Percentiles rank a stretch among this genome's conserved stretches.
Evolutionary conservation across 805 yeast species (phyloP).

Genomic region (Torulaspora delbrueckii): DNA sequence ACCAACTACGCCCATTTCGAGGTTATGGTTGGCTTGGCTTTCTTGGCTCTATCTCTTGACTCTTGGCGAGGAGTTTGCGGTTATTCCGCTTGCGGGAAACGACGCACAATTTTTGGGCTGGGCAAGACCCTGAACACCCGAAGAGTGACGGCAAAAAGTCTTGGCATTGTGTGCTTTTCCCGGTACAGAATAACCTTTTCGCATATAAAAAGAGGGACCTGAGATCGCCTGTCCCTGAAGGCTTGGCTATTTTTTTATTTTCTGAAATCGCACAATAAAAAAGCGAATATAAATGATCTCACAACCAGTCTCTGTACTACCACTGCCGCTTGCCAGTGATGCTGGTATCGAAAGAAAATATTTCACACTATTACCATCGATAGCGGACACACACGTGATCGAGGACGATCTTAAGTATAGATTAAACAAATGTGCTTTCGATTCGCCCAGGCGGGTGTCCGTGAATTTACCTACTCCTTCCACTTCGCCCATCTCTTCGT

Average conservation of each 20-base stretch:
- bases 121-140: neutral
- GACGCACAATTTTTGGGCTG: neutral
- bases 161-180: neutral
- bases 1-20: neutral
- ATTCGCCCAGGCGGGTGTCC: neutral
- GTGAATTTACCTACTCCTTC: slow-evolving; percentile 4
- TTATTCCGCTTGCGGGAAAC: neutral
- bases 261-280: neutral
- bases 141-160: neutral
- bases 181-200: neutral
- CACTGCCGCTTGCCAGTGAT: slow-evolving; percentile 1
- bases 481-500: slow-evolving; percentile 2
- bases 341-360: slow-evolving; percentile 11
- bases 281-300: neutral
- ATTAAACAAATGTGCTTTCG: slow-evolving; percentile 20
- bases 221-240: neutral
- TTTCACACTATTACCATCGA: slow-evolving; percentile 21
- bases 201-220: neutral
- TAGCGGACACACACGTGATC: slow-evolving; percentile 11
- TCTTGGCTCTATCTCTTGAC: neutral
- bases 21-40: neutral
- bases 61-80: neutral
- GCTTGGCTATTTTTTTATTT: neutral
- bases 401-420: slow-evolving; percentile 24
- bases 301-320: slow-evolving; percentile 3